These are phyloP conservation scores for Paracoccidioides lutzii DNA, from an alignment of 2,329 filamentous ascomycete species.

Conservation along the genomic window DNA sequence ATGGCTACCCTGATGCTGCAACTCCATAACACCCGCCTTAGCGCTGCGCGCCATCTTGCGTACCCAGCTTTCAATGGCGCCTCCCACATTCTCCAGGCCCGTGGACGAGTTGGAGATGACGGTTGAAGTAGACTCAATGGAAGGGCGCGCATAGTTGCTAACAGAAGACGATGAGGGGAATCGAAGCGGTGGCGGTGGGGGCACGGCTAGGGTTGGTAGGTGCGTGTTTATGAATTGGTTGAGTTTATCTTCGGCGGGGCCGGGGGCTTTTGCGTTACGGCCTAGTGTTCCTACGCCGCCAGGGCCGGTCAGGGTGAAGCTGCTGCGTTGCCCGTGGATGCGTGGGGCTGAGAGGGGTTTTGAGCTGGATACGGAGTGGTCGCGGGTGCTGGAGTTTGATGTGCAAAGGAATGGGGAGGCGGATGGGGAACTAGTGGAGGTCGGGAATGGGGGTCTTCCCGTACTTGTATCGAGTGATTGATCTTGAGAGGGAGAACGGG, in stretches of 20 bases:
- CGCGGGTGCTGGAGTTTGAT: conserved; percentile 14
- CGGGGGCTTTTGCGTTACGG: conserved; percentile 38
- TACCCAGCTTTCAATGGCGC: conserved; percentile 81
- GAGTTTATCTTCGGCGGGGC: conserved; percentile 70
- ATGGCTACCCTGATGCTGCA: conserved; percentile 22
- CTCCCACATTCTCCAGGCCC: conserved; percentile 67
- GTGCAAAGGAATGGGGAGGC: conserved; percentile 18
- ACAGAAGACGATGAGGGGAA: conserved; percentile 28
- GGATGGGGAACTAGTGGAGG: conserved; percentile 23
- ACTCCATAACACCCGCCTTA: conserved; percentile 27
- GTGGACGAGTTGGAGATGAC: conserved; percentile 24
- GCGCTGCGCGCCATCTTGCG: conserved; percentile 55
- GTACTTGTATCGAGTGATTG: conserved; percentile 47
- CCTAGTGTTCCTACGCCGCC: conserved; percentile 79
- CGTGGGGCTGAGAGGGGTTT: conserved; percentile 22
- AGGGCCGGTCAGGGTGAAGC: conserved; percentile 60
- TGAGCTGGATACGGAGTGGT: conserved; percentile 19
- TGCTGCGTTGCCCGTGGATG: conserved; percentile 29
- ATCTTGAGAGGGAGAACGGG: conserved; percentile 27
- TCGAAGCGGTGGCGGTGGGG: conserved; percentile 44
- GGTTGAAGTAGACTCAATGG: conserved; percentile 23
- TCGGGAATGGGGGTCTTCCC: conserved; percentile 17
- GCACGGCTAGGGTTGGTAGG: conserved; percentile 60
- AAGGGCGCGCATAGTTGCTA: conserved; percentile 17
- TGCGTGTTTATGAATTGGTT: conserved; percentile 77